Evolutionary conservation across 1,284 basidiomycete species (phyloP).

Genomic region (Sanghuangporus weigelae): DNA sequence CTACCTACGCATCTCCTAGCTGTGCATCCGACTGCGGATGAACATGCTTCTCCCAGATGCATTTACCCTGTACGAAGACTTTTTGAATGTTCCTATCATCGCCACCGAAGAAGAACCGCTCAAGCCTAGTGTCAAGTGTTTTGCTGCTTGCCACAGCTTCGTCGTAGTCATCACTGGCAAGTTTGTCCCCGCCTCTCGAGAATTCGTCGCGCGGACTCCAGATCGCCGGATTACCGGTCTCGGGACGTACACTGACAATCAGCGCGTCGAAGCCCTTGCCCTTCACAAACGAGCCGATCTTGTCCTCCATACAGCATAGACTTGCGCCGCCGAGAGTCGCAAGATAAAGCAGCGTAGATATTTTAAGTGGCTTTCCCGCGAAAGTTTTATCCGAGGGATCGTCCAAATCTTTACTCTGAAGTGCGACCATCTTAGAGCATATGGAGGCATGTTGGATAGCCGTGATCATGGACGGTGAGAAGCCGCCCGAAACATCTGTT

Average conservation of each 20-base stretch:
- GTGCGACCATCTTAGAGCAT: constrained; percentile 70
- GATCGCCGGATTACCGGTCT: constrained; percentile 53
- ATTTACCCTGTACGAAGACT: neutral
- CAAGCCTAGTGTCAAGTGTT: constrained; percentile 48
- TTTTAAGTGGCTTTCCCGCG: constrained; percentile 57
- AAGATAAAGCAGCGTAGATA: constrained; percentile 81
- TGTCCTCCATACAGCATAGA: constrained; percentile 68
- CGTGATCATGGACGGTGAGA: constrained; percentile 76
- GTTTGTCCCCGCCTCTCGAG: constrained; percentile 52
- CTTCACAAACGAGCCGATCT: constrained; percentile 72
- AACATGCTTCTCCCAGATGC: neutral
- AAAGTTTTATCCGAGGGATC: constrained; percentile 31
- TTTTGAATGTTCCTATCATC: constrained; percentile 57
- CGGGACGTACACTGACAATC: constrained; percentile 48
- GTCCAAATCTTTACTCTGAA: constrained; percentile 29
- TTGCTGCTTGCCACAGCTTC: constrained; percentile 25
- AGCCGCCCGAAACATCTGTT: constrained; percentile 91
- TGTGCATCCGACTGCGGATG: neutral
- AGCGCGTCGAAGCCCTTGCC: constrained; percentile 94
- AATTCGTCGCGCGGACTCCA: constrained; percentile 44
- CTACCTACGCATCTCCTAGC: neutral
- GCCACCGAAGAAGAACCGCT: constrained; percentile 77
- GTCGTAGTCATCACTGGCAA: constrained; percentile 28
- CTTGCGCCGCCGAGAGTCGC: constrained; percentile 90
- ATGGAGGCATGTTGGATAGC: constrained; percentile 79